A percentile compares a stretch with the other conserved stretches of the same genome.
phyloP scores from a whole-genome alignment of 2,329 filamentous ascomycete species.

The Claviceps africana region DNA sequence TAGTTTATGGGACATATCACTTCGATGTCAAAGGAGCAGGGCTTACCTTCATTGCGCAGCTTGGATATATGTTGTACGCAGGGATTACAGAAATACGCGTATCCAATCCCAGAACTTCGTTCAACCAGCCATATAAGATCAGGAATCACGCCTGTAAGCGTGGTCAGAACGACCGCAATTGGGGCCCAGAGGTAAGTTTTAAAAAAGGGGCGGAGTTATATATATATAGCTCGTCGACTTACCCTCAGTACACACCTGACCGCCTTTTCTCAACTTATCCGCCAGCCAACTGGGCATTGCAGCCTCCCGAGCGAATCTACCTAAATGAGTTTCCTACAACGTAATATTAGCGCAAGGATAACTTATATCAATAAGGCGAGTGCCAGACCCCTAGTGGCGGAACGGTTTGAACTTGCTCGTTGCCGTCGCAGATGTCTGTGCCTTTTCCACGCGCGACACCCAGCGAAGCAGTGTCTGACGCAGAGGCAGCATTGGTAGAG shows the following conservation, averaged over 20 bases:
- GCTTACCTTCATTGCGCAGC: conserved; percentile 52
- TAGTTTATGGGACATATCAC: background rate
- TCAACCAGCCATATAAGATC: conserved; percentile 50
- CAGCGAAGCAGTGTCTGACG: background rate
- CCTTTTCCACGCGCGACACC: background rate
- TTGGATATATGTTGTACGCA: conserved; percentile 70
- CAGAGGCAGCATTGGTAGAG: background rate
- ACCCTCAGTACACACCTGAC: conserved; percentile 7
- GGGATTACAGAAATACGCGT: conserved; percentile 68
- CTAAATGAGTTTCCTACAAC: conserved; percentile 7
- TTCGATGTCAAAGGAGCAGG: background rate
- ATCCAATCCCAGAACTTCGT: conserved; percentile 45
- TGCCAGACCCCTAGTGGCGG: background rate
- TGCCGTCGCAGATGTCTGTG: background rate
- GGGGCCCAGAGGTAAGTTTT: background rate
- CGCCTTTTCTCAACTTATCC: conserved; percentile 1
- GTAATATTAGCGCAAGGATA: too few relatives aligned
- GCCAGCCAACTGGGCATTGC: conserved; percentile 6
- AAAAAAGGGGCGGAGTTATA: background rate
- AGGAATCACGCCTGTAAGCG: conserved; percentile 39
- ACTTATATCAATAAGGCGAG: background rate
- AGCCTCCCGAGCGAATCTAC: conserved; percentile 5
- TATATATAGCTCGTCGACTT: background rate
- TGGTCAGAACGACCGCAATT: background rate
- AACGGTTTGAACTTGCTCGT: background rate